These are phyloP conservation scores for Chaetomium sp. DNA, from an alignment of 2,329 filamentous ascomycete species.

Conservation along the genomic window DNA sequence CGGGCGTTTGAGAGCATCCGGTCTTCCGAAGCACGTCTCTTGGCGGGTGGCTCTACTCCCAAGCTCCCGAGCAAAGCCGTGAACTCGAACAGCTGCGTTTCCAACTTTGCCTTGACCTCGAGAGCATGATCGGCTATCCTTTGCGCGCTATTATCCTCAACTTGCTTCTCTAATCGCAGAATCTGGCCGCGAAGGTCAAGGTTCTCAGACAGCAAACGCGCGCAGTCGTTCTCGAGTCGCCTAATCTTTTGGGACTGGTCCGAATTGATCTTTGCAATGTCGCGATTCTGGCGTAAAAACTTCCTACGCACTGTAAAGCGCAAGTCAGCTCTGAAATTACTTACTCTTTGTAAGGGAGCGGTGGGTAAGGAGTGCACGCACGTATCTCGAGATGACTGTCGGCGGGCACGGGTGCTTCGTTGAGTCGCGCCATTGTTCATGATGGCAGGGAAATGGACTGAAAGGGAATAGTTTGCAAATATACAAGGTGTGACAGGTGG, in stretches of 20 bases:
- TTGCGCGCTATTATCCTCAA: slow-evolving; percentile 62
- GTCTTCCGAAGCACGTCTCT: slow-evolving; percentile 48
- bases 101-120: slow-evolving; percentile 69
- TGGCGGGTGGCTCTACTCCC: slow-evolving; percentile 60
- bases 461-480: background rate
- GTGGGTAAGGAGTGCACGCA: slow-evolving; percentile 49
- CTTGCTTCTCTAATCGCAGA: slow-evolving; percentile 67
- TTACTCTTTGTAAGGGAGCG: slow-evolving; percentile 16
- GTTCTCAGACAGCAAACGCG: slow-evolving; percentile 77
- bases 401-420: slow-evolving; percentile 66
- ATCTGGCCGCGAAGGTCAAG: slow-evolving; percentile 71
- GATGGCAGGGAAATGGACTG: slow-evolving; percentile 16
- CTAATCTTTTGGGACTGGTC: slow-evolving; percentile 76
- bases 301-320: slow-evolving; percentile 67
- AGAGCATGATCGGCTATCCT: slow-evolving; percentile 67
- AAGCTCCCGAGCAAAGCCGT: slow-evolving; percentile 66
- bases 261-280: slow-evolving; percentile 79
- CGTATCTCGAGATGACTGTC: slow-evolving; percentile 68
- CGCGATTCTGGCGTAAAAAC: slow-evolving; percentile 80
- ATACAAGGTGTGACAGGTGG: background rate
- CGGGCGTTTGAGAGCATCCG: slow-evolving; percentile 44
- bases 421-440: slow-evolving; percentile 72
- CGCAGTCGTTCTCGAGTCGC: slow-evolving; percentile 73
- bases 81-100: slow-evolving; percentile 72
- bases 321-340: slow-evolving; percentile 32